Evolutionary conservation across 257 asterid genomes (phyloP).

Genomic region (Ajuga chamaepitys): DNA sequence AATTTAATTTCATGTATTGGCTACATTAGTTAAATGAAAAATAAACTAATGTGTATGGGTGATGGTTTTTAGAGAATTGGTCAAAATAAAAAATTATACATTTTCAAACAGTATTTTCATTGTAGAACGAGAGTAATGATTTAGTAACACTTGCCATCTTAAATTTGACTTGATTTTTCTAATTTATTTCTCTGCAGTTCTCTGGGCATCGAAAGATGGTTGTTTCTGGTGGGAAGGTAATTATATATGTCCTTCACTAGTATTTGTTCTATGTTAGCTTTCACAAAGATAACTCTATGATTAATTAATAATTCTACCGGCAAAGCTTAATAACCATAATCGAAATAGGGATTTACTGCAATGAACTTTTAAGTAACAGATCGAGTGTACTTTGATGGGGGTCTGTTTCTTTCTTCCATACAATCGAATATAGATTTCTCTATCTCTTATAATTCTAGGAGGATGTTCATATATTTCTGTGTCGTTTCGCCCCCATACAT

Average conservation of each 20-base stretch:
- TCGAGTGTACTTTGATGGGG: background rate
- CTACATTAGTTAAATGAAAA: no score
- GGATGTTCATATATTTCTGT: background rate
- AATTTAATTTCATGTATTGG: no score
- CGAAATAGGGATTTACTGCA: background rate
- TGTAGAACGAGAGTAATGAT: no score
- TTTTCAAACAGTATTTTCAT: no score
- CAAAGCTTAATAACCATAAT: background rate
- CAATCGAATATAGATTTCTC: background rate
- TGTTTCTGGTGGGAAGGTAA: constrained; percentile 56
- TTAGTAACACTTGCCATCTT: no score
- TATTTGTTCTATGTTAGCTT: background rate
- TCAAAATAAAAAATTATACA: no score
- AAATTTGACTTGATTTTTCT: background rate
- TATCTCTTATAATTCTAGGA: background rate
- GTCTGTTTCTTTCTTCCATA: background rate
- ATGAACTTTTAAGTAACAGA: background rate
- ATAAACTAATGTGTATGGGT: no score
- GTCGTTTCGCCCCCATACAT: no score
- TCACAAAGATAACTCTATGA: background rate
- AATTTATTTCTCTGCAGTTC: constrained; percentile 23
- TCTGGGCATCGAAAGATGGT: constrained; percentile 28
- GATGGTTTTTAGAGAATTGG: no score
- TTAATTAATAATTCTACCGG: background rate
- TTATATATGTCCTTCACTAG: background rate